A percentile compares a stretch with the other conserved stretches of the same genome.
These are phyloP conservation scores for Fusarium sp. DNA, from an alignment of 2,329 filamentous ascomycete species.

Conservation along the genomic window DNA sequence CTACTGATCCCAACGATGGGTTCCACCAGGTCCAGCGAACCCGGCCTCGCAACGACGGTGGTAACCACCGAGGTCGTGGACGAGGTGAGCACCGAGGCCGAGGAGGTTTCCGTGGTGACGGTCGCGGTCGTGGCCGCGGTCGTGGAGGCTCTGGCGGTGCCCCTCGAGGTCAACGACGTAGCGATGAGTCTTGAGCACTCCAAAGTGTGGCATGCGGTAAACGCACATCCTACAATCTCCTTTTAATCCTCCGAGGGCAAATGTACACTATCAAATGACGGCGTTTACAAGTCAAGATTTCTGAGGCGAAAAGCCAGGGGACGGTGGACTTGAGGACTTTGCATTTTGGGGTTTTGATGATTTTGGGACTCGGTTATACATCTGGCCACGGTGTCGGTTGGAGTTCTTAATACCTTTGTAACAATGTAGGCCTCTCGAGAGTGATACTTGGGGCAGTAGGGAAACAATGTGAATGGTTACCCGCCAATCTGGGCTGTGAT, in stretches of 20 bases:
- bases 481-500: constrained; percentile 27
- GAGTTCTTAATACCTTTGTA: constrained; percentile 46
- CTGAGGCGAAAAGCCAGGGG: constrained; percentile 43
- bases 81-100: constrained; percentile 64
- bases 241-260: constrained; percentile 48
- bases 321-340: constrained; percentile 42
- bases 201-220: constrained; percentile 42
- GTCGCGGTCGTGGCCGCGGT: constrained; percentile 57
- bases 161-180: constrained; percentile 52
- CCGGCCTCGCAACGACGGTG: constrained; percentile 64
- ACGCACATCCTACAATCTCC: constrained; percentile 45
- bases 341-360: constrained; percentile 49
- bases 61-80: constrained; percentile 56
- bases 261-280: constrained; percentile 56
- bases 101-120: constrained; percentile 62
- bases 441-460: constrained; percentile 37
- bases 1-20: constrained; percentile 67
- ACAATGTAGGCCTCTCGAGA: constrained; percentile 41
- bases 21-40: constrained; percentile 78
- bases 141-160: constrained; percentile 51
- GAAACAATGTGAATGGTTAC: constrained; percentile 46
- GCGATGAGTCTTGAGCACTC: constrained; percentile 53
- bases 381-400: constrained; percentile 45
- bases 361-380: constrained; percentile 46
- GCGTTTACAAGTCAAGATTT: constrained; percentile 51